Evolutionary conservation across 1,284 basidiomycete species (phyloP).

Genomic region (Pseudozyma hubeiensis): DNA sequence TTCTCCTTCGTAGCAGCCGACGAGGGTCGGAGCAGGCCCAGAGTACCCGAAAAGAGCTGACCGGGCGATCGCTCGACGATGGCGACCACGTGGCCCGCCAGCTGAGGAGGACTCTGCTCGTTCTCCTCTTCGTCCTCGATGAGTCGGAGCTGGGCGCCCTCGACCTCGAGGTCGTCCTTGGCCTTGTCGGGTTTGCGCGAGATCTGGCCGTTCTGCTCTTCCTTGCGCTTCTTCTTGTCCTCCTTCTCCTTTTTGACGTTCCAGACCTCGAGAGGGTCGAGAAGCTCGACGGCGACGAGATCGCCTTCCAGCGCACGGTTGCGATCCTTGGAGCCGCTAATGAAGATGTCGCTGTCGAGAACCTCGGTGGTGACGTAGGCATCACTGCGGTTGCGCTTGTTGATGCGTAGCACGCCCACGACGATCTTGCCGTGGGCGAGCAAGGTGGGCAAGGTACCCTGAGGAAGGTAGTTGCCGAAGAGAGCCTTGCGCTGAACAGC

Average conservation of each 20-base stretch:
- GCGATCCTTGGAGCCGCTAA: constrained; percentile 90
- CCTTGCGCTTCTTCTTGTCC: constrained; percentile 86
- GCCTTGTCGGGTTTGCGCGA: constrained; percentile 97
- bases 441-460: constrained; percentile 94
- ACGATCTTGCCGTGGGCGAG: constrained; percentile 98
- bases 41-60: constrained; percentile 95
- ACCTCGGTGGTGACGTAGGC: constrained; percentile 99
- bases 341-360: constrained; percentile 96
- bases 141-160: constrained; percentile 94
- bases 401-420: constrained; percentile 95
- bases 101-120: constrained; percentile 72
- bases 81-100: constrained; percentile 94
- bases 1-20: constrained; percentile 99
- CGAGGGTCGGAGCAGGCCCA: constrained; percentile 93
- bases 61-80: constrained; percentile 99
- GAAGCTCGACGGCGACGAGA: constrained; percentile 96
- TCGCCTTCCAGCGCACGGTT: constrained; percentile 98
- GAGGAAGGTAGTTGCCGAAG: constrained; percentile 98
- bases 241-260: constrained; percentile 99
- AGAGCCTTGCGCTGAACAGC: constrained; percentile 95
- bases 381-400: constrained; percentile 98
- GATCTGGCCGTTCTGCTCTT: constrained; percentile 87
- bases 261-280: constrained; percentile 88
- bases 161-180: constrained; percentile 99
- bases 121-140: constrained; percentile 95